These are phyloP conservation scores for Ensete ventricosum DNA, from an alignment of 176 grass and related monocot genomes.

Conservation along the genomic window DNA sequence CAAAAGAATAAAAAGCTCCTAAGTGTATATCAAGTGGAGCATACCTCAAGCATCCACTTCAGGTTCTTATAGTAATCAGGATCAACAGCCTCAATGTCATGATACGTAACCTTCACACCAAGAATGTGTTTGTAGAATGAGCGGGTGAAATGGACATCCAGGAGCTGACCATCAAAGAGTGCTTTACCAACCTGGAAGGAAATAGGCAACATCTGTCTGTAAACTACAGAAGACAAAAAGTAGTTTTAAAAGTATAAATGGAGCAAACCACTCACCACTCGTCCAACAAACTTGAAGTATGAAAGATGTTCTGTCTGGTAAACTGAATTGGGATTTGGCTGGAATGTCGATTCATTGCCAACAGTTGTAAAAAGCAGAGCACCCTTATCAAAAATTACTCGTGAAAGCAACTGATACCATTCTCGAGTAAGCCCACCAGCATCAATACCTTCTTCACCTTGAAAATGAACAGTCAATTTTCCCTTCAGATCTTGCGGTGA, in stretches of 20 bases:
- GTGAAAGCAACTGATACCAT: conserved; percentile 91
- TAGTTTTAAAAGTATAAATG: neutral
- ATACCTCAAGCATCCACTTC: conserved; percentile 99
- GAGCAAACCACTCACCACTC: conserved; percentile 61
- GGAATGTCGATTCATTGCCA: conserved; percentile 96
- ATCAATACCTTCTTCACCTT: conserved; percentile 99
- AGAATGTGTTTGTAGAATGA: conserved; percentile 99
- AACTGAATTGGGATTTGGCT: conserved; percentile 96
- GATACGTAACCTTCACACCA: conserved; percentile 93
- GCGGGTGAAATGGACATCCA: conserved; percentile 98
- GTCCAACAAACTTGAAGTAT: conserved; percentile 97
- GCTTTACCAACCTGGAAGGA: conserved; percentile 84
- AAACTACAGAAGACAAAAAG: conserved; percentile 10
- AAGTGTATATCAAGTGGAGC: too few species aligned
- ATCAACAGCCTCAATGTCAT: conserved; percentile 99
- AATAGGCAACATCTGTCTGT: conserved; percentile 15
- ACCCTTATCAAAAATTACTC: conserved; percentile 91
- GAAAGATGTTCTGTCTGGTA: conserved; percentile 99
- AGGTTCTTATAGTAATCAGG: conserved; percentile 91
- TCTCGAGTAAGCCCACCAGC: conserved; percentile 95
- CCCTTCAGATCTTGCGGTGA: conserved; percentile 90
- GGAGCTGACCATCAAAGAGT: conserved; percentile 85
- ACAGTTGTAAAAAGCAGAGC: conserved; percentile 96
- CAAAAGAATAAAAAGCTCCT: neutral
- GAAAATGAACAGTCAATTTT: conserved; percentile 91